Evolutionary conservation across 2,329 filamentous ascomycete species (phyloP).

Genomic region (Xylariaceae sp.): DNA sequence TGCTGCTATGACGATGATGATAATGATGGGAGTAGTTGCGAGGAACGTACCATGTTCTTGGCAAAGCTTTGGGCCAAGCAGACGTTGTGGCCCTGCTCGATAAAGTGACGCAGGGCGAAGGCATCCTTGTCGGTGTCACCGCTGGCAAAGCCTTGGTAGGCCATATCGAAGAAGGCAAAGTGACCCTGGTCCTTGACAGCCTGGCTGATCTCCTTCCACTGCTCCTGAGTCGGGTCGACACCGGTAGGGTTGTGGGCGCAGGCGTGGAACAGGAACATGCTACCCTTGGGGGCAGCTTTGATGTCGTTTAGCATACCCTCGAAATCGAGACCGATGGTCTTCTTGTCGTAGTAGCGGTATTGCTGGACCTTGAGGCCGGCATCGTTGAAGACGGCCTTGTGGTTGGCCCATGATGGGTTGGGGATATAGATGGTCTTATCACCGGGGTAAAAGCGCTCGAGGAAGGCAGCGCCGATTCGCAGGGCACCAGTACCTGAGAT

Average conservation of each 20-base stretch:
- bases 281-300: constrained; percentile 84
- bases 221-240: constrained; percentile 88
- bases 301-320: constrained; percentile 91
- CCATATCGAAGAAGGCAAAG: constrained; percentile 99
- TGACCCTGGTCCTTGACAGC: constrained; percentile 86
- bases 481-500: constrained; percentile 98
- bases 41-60: constrained; percentile 87
- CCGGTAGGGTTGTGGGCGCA: constrained; percentile 98
- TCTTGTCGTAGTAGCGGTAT: constrained; percentile 99
- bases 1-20: no score
- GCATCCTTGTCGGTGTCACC: constrained; percentile 92
- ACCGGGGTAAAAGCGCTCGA: constrained; percentile 88
- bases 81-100: constrained; percentile 88
- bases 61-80: constrained; percentile 93
- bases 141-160: constrained; percentile 97
- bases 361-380: constrained; percentile 89
- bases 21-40: background rate
- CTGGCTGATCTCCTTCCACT: constrained; percentile 90
- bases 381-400: constrained; percentile 95
- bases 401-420: constrained; percentile 96
- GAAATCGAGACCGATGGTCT: constrained; percentile 97
- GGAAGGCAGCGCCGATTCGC: constrained; percentile 92
- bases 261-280: constrained; percentile 92
- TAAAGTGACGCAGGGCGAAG: constrained; percentile 91
- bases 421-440: constrained; percentile 97